Conservation (phyloP, 352 stramenopile species). For the Pythium scleroteichum region DNA sequence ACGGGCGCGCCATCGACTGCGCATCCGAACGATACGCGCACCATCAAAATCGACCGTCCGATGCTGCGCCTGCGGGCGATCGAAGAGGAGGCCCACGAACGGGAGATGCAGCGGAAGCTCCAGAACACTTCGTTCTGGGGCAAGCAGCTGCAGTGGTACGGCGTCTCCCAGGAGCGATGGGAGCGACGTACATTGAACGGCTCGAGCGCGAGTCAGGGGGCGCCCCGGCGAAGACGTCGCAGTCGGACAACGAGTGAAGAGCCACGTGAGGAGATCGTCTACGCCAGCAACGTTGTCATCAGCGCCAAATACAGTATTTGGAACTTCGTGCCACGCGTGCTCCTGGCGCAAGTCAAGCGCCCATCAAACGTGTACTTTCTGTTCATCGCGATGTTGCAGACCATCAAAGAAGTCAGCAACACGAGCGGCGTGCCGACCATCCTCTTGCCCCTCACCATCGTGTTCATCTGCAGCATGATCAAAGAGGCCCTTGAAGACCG, state of each 20-base stretch:
- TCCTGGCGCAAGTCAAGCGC: conserved; percentile 73
- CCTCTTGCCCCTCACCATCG: conserved; percentile 66
- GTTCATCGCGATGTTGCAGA: conserved; percentile 83
- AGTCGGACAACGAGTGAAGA: conserved; percentile 25
- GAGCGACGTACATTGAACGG: background rate
- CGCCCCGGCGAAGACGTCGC: background rate
- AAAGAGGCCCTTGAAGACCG: conserved; percentile 85
- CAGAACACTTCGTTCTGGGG: conserved; percentile 14
- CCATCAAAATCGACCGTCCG: conserved; percentile 25
- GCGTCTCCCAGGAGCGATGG: background rate
- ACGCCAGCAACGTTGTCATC: conserved; percentile 69
- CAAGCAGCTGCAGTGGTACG: conserved; percentile 11
- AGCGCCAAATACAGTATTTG: conserved; percentile 82
- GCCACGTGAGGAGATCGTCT: conserved; percentile 20
- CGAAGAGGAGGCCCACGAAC: conserved; percentile 14
- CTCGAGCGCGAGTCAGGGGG: too few species aligned
- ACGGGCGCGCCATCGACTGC: background rate
- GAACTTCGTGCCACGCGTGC: conserved; percentile 75
- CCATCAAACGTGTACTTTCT: conserved; percentile 87
- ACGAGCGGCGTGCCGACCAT: conserved; percentile 84
- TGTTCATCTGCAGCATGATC: conserved; percentile 81
- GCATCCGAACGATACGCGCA: conserved; percentile 2
- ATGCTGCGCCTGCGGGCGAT: conserved; percentile 17
- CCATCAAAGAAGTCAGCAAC: conserved; percentile 83
- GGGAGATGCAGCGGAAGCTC: conserved; percentile 11